Evolutionary conservation across 495 filamentous ascomycete species (phyloP).

Genomic region (Podospora sp.): DNA sequence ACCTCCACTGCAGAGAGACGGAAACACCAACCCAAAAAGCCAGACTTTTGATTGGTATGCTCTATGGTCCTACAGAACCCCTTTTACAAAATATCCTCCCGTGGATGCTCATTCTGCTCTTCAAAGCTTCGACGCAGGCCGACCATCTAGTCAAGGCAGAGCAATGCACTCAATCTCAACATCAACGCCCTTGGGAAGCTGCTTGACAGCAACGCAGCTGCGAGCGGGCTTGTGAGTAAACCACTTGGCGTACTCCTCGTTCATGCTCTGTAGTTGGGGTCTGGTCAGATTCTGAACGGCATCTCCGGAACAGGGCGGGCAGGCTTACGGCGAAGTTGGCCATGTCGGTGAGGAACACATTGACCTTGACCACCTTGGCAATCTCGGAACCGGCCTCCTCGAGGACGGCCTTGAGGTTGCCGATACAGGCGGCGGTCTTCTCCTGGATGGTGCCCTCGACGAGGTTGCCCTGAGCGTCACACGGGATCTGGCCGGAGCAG

Average conservation of each 20-base stretch:
- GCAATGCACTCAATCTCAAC: conserved; percentile 94
- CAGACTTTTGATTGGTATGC: not conserved
- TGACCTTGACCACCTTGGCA: conserved; percentile 75
- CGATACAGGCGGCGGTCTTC: conserved; percentile 73
- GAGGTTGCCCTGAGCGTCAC: conserved; percentile 72
- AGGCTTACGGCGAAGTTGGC: conserved; percentile 63
- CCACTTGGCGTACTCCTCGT: conserved; percentile 83
- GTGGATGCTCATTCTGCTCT: not conserved
- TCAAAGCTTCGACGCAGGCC: conserved; percentile 18
- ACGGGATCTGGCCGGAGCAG: conserved; percentile 92
- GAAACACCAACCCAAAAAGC: not conserved
- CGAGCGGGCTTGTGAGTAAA: conserved; percentile 88
- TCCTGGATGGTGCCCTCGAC: conserved; percentile 75
- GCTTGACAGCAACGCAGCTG: conserved; percentile 87
- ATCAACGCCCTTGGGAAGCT: conserved; percentile 85
- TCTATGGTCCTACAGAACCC: not conserved
- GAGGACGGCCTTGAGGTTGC: conserved; percentile 78
- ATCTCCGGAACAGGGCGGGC: not conserved
- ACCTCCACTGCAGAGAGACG: not conserved
- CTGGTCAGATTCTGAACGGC: conserved; percentile 15
- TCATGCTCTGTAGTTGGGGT: conserved; percentile 62
- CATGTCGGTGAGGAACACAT: conserved; percentile 83
- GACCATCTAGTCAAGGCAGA: conserved; percentile 57
- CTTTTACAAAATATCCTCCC: not conserved
- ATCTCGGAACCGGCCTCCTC: conserved; percentile 75